Conservation (phyloP, 2,329 filamentous ascomycete species). For the Phaeoacremonium minimum region DNA sequence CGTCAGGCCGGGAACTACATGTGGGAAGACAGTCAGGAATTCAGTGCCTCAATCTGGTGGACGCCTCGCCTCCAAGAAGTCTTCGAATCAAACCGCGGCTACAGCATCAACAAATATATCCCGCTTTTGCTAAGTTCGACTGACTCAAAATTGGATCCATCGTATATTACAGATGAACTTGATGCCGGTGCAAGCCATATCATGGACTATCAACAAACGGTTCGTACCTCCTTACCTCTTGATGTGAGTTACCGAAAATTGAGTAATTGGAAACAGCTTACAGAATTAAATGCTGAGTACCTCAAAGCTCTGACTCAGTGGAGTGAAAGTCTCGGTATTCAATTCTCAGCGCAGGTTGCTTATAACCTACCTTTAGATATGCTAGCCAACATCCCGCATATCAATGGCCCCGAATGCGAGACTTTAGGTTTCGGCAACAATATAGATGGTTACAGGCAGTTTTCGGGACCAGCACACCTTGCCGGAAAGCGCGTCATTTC, state of each 20-base stretch:
- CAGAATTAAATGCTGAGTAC: constrained; percentile 22
- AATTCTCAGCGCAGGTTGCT: constrained; percentile 30
- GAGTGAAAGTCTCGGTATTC: constrained; percentile 22
- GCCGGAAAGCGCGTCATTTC: constrained; percentile 31
- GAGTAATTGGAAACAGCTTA: constrained; percentile 7
- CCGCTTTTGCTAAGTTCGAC: constrained; percentile 22
- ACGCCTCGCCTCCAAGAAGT: constrained; percentile 19
- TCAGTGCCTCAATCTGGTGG: constrained; percentile 27
- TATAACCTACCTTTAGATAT: constrained; percentile 39
- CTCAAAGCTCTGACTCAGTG: constrained; percentile 22
- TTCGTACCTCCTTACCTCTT: background rate
- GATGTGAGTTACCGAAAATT: background rate
- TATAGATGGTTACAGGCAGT: constrained; percentile 35
- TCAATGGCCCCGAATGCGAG: constrained; percentile 35
- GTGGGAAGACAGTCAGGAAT: constrained; percentile 30
- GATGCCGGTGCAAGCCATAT: constrained; percentile 8
- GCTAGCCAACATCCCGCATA: constrained; percentile 26
- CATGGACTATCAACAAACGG: constrained; percentile 9
- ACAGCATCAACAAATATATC: constrained; percentile 23
- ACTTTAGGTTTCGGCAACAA: constrained; percentile 26
- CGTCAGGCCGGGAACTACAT: constrained; percentile 26
- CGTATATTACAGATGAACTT: constrained; percentile 5
- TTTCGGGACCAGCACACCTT: constrained; percentile 30
- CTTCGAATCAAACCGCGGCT: constrained; percentile 26
- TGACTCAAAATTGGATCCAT: background rate